Evolutionary conservation across 345 rosid species (phyloP).

Genomic region (Citrus cavaleriei): DNA sequence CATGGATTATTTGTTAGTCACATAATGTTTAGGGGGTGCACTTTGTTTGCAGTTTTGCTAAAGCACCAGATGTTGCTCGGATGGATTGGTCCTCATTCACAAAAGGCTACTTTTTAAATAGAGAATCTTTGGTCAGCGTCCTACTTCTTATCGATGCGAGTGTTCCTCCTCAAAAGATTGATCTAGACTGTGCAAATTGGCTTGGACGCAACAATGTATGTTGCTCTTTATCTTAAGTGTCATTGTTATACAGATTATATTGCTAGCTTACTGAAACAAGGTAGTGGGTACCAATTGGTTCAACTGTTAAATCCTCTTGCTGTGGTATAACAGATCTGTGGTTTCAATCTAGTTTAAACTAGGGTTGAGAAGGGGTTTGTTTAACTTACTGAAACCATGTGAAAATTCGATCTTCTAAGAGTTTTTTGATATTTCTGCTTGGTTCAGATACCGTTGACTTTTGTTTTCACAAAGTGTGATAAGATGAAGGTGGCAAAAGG

Average conservation of each 20-base stretch:
- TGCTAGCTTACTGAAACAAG: neutral
- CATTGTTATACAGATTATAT: neutral
- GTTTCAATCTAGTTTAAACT: too few species aligned
- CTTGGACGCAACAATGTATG: slow-evolving; percentile 83
- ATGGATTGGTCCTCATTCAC: slow-evolving; percentile 94
- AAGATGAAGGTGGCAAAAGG: slow-evolving; percentile 74
- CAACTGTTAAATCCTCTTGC: too few species aligned
- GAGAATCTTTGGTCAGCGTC: slow-evolving; percentile 69
- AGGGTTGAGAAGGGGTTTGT: too few species aligned
- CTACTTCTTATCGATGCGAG: slow-evolving; percentile 88
- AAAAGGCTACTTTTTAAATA: slow-evolving; percentile 84
- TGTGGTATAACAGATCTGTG: too few species aligned
- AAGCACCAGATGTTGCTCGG: slow-evolving; percentile 74
- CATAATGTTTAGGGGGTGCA: neutral
- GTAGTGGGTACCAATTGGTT: too few species aligned
- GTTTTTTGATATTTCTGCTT: neutral
- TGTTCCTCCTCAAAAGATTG: slow-evolving; percentile 89
- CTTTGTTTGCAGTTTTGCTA: slow-evolving; percentile 57
- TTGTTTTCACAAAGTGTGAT: slow-evolving; percentile 87
- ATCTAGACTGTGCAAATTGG: slow-evolving; percentile 95
- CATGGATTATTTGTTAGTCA: neutral
- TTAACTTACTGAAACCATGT: neutral
- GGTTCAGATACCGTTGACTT: slow-evolving; percentile 77
- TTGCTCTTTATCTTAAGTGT: neutral
- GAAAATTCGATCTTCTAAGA: neutral